A percentile compares a stretch with the other conserved stretches of the same genome.
Evolutionary conservation across 129 eudicot genomes (phyloP).

Genomic region (Ambrosia artemisiifolia): DNA sequence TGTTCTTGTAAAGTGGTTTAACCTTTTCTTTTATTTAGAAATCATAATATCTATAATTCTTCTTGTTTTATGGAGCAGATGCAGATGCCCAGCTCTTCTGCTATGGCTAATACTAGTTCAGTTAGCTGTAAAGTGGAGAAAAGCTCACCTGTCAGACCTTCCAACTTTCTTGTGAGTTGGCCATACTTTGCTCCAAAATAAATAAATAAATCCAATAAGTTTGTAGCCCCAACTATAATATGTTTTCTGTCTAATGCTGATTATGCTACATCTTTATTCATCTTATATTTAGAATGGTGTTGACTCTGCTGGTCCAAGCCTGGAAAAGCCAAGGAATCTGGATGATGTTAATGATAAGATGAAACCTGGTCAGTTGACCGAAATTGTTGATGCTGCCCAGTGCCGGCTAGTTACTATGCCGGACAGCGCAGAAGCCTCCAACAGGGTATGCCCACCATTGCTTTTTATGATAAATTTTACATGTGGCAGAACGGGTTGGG

Average conservation of each 20-base stretch:
- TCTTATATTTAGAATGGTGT: slow-evolving; percentile 50
- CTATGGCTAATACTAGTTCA: slow-evolving; percentile 50
- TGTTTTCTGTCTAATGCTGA: slow-evolving; percentile 3
- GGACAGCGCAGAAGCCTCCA: slow-evolving; percentile 57
- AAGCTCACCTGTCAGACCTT: slow-evolving; percentile 79
- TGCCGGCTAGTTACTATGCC: slow-evolving; percentile 80
- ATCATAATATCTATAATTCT: not conserved
- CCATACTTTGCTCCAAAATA: not conserved
- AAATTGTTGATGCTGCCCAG: slow-evolving; percentile 63
- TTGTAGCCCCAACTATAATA: not conserved
- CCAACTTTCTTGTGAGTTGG: slow-evolving; percentile 54
- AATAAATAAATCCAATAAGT: not conserved
- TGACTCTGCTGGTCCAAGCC: slow-evolving; percentile 52
- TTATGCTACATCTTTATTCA: not conserved
- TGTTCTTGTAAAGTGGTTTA: not conserved
- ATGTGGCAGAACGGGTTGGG: not conserved
- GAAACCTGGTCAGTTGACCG: slow-evolving; percentile 73
- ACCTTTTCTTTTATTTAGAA: not conserved
- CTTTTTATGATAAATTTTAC: slow-evolving; percentile 6
- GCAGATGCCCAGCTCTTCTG: slow-evolving; percentile 54
- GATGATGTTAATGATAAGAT: slow-evolving; percentile 60
- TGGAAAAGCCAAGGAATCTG: slow-evolving; percentile 58
- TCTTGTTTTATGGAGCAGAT: slow-evolving; percentile 30
- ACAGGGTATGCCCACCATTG: slow-evolving; percentile 43
- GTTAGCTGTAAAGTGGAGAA: slow-evolving; percentile 66